These are phyloP conservation scores for Senna siamea DNA, from an alignment of 306 rosid genomes.

Conservation along the genomic window DNA sequence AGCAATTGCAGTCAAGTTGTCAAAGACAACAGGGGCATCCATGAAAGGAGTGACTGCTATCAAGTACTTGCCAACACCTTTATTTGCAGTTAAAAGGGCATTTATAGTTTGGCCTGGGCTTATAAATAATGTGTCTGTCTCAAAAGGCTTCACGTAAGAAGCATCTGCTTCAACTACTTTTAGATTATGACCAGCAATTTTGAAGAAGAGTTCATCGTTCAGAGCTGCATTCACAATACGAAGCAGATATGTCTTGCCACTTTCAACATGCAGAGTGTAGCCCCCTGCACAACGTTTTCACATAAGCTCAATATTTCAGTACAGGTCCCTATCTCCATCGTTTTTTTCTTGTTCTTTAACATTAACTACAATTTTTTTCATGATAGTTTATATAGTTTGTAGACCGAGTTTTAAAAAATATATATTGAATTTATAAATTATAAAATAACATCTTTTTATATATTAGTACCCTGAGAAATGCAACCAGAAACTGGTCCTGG, in stretches of 20 bases:
- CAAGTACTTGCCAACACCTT: constrained; percentile 61
- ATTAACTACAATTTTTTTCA: background rate
- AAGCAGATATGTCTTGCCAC: constrained; percentile 70
- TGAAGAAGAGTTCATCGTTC: constrained; percentile 82
- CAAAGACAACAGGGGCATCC: constrained; percentile 69
- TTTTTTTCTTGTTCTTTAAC: background rate
- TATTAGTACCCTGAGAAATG: constrained; percentile 58
- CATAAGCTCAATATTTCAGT: constrained; percentile 6
- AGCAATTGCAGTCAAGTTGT: constrained; percentile 61
- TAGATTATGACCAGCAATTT: constrained; percentile 59
- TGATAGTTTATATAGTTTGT: too few species aligned
- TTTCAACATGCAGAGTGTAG: constrained; percentile 64
- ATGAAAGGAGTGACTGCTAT: constrained; percentile 72
- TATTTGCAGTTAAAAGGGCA: constrained; percentile 52
- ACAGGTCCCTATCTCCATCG: background rate
- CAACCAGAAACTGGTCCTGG: constrained; percentile 66
- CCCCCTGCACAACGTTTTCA: constrained; percentile 50
- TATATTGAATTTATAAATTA: background rate
- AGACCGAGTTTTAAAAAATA: too few species aligned
- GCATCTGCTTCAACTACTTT: constrained; percentile 80
- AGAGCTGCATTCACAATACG: constrained; percentile 77
- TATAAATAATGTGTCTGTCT: constrained; percentile 58
- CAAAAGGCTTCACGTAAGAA: constrained; percentile 69
- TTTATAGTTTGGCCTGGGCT: constrained; percentile 89
- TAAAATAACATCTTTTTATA: background rate